Evolutionary conservation across 176 grass and related monocot genomes (phyloP), one percentile per base, ranked within the genome.

Genomic region (Hordeum marinum): DNA sequence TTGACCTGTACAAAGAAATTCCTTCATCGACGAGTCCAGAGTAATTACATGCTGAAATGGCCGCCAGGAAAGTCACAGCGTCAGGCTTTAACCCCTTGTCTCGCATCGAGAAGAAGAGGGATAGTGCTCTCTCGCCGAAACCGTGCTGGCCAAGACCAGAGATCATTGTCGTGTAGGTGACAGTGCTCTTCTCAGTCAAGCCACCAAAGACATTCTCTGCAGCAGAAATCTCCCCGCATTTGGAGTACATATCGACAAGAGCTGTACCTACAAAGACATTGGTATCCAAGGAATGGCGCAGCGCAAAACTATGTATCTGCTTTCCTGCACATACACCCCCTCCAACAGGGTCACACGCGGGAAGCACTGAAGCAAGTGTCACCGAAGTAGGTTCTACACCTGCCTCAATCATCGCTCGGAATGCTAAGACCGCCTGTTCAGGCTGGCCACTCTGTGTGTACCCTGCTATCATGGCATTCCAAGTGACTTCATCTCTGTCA

Each of bases 381-480:
- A 94, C 93, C 12, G 93, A 75, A 90, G 89, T 98, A 83, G 96
- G 96, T 41, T 77, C 83, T 70, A 79, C 83, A 61, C 77, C 45
- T 86, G 81, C 85, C 78, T 92, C 67, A 79, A 98, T 85, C 93
- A 98, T 95, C 55, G 72, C 80, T 45, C 40, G 85, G 26, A 98
- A 94, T 72, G 85, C 35, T 42, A 85, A 78, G 39, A 92, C 40
- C 24, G 93, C 91, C 50, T 90, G 68, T 77, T 92, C 89, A 77
- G 83, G 83, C 27, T 87, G 91, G 62, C 87, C 80, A 67, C 83
- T 82, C 72, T 91, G 93, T 26, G 81, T 92, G 43, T 98, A 95
- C 12, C 90, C 96, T 6, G 93, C 87, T 88, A 98, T 92, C 89
- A 98, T 95, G 26, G 93, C 85, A 94, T 98, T 98, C 96, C 96